These are phyloP conservation scores for Urtica urens DNA, from an alignment of 306 rosid genomes.

Conservation along the genomic window DNA sequence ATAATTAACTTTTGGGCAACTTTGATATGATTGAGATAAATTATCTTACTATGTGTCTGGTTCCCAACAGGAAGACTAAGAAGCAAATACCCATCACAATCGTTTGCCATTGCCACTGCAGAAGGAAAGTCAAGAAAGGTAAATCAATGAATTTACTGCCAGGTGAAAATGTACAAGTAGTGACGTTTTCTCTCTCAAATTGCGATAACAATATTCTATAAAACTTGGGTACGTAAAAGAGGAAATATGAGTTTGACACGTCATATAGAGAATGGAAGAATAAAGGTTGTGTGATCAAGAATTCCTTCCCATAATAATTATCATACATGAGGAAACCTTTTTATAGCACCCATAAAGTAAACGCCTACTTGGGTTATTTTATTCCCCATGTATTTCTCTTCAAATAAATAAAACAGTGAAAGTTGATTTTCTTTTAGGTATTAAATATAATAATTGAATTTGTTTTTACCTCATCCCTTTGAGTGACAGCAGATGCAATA, in stretches of 20 bases:
- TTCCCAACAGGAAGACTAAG: constrained; percentile 43
- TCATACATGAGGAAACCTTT: constrained; percentile 10
- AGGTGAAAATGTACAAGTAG: background rate
- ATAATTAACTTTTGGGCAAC: background rate
- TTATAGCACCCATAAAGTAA: constrained; percentile 11
- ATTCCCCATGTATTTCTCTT: background rate
- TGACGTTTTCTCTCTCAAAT: too few relatives aligned
- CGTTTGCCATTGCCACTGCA: constrained; percentile 98
- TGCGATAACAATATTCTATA: constrained; percentile 9
- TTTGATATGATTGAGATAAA: background rate
- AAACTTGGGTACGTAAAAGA: background rate
- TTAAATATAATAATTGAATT: background rate
- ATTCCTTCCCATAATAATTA: background rate
- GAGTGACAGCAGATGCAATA: constrained; percentile 46
- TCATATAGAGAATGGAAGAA: constrained; percentile 15
- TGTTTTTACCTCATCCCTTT: constrained; percentile 48
- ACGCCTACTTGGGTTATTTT: constrained; percentile 1
- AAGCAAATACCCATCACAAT: constrained; percentile 57
- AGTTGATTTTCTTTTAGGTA: too few relatives aligned
- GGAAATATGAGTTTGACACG: constrained; percentile 17
- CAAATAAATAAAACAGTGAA: too few relatives aligned
- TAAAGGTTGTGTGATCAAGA: constrained; percentile 1
- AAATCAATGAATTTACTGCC: background rate
- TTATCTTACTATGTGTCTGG: constrained; percentile 91
- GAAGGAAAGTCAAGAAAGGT: constrained; percentile 3